Evolutionary conservation across 2,329 filamentous ascomycete species (phyloP), one percentile per base, ranked within the genome.

Genomic region (Byssothecium circinans): DNA sequence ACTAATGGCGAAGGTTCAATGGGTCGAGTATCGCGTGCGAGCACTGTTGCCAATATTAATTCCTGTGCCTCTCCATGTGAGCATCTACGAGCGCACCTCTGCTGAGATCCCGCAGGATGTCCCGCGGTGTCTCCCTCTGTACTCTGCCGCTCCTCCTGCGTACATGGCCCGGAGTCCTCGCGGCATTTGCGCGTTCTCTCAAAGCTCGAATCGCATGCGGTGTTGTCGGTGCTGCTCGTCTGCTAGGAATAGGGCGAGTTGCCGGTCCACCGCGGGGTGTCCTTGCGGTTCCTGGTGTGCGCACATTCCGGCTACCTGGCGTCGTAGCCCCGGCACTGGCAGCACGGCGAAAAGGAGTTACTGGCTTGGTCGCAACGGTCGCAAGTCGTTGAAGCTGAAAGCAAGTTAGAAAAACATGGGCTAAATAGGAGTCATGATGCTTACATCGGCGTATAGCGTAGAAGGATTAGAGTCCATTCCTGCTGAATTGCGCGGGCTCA

Each of bases 151-250:
- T 81, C 50, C 68, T 61, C 50, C 75, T 72, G 45, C 78, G 65
- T 37, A 75, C 72, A 55, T 78, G 72, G 11, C 77, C 74, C 17
- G 79, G 77, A 2, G 78, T 80, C 52, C 75, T 75, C 4, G 74
- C 75, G 11, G 77, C 77, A 56, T 72, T 67, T 43, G 67, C 70
- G 41, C 79, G 78, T 56, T 80, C 76, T 62, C 81, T 75, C 22
- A 81, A 69, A 8, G 80, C 79, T 34, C 77, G 73, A 46, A 81
- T 74, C 20, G 78, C 78, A 70, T 81, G 77, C 1, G 80, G 80
- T 14, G 80, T 82, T 4, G 78, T 76, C 8, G 79, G 80, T 14
- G 74, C 74, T 15, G 56, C 65, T 37, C 69, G 59, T 44, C 70
- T 61, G 14, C 65, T 56, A 22, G 68, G 62, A 20, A 68, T 54